Conservation (phyloP, 129 eudicot species). For the carrot (Daucus carota) region DH1_v3.0 NC_030385.2:43279001-43279500, state of each 20-base stretch:
- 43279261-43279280: conserved; percentile 82
- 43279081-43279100: neutral
- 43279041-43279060: neutral
- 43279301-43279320: conserved; percentile 8
- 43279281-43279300: conserved; percentile 50
- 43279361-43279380: neutral
- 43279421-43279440: conserved; percentile 86
- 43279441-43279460: conserved; percentile 92
- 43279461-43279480: conserved; percentile 3
- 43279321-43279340: neutral
- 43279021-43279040: neutral
- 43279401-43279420: neutral
- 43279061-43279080: neutral
- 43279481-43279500: neutral
- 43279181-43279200: conserved; percentile 99
- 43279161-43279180: conserved; percentile 45
- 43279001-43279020: neutral
- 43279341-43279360: neutral
- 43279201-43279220: conserved; percentile 93
- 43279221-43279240: conserved; percentile 98
- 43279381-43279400: neutral
- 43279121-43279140: neutral
- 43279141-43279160: neutral
- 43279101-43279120: neutral
- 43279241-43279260: conserved; percentile 85